Base-by-base conservation (phyloP, 352 stramenopile species). In the Phytophthora rubi region DNA sequence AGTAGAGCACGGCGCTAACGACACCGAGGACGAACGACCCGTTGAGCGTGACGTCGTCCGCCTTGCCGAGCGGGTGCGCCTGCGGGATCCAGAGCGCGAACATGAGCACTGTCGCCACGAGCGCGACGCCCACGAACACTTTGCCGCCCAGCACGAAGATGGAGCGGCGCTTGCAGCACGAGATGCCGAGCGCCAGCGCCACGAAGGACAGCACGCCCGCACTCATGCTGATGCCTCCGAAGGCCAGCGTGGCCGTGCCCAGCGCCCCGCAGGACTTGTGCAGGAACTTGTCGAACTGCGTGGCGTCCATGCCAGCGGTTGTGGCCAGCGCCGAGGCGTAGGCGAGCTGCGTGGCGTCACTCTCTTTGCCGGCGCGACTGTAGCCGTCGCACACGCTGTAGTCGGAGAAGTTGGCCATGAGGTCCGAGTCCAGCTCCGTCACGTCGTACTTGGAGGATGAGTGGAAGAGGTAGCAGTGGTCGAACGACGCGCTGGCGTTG, bases 391-490 rank as follows among this genome's bases (percentile, higher is more conserved):
- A 92, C 45, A 92, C 65, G 68, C 82, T 90, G 64, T 75, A 75
- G 49, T 78, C 71, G 9, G 77, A 79, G 55, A 90, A 88, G 56
- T 90, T 88, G 56, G 70, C 49, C 56, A 71, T 65, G 33, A 80
- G 69, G 3, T 65, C 59, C n/a, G 69, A 61, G 62, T 87, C 63
- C 30, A 78, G 28, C 6, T 76, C 68, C 2, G 68, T 66, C 3
- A 89, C 28, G 47, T 92, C 67, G 63, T 83, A 84, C 28, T 87
- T 69, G 70, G 76, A 88, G 1, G 76, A 79, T 12, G 84, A 87
- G 68, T 92, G 80, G 73, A 90, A 92, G 71, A 90, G 81, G 68
- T 87, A 92, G 70, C 84, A 92, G 64, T 85, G 78, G 72, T 92
- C 81, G 35, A 89, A 90, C 44, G 63, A 64, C 30, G 76, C 59